phyloP scores from a whole-genome alignment of 352 stramenopile species.

The Pythium angustatum region DNA sequence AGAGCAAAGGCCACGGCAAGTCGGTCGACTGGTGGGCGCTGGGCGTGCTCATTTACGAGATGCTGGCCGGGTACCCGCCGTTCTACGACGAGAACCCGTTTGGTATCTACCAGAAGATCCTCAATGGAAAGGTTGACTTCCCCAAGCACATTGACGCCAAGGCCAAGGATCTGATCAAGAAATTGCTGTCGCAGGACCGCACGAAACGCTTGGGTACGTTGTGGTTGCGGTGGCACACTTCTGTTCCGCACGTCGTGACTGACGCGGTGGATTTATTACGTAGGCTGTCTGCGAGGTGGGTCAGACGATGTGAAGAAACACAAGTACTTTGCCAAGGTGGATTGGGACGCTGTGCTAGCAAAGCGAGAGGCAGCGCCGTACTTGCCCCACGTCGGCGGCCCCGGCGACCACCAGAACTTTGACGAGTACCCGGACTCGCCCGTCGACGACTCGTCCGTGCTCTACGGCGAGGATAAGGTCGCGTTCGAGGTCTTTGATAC shows the following conservation, averaged over 20 bases:
- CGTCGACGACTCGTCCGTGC: conserved; percentile 77
- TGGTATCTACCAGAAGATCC: conserved; percentile 94
- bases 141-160: conserved; percentile 90
- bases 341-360: conserved; percentile 83
- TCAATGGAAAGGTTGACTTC: conserved; percentile 90
- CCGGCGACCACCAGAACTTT: conserved; percentile 92
- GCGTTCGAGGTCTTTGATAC: conserved; percentile 86
- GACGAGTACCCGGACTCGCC: conserved; percentile 92
- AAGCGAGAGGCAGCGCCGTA: conserved; percentile 80
- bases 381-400: conserved; percentile 77
- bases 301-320: conserved; percentile 91
- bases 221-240: background rate
- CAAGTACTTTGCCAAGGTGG: conserved; percentile 90
- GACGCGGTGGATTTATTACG: background rate
- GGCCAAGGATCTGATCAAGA: conserved; percentile 92
- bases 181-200: conserved; percentile 86
- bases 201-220: conserved; percentile 87
- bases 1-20: conserved; percentile 84
- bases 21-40: conserved; percentile 84
- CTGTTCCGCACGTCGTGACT: background rate
- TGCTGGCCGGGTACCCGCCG: conserved; percentile 71
- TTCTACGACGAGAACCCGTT: conserved; percentile 94
- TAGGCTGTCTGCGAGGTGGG: conserved; percentile 89
- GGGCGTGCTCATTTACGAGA: conserved; percentile 77
- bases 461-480: conserved; percentile 84